Conservation (phyloP, 2,329 filamentous ascomycete species). For the Colletotrichum plurivorum region DNA sequence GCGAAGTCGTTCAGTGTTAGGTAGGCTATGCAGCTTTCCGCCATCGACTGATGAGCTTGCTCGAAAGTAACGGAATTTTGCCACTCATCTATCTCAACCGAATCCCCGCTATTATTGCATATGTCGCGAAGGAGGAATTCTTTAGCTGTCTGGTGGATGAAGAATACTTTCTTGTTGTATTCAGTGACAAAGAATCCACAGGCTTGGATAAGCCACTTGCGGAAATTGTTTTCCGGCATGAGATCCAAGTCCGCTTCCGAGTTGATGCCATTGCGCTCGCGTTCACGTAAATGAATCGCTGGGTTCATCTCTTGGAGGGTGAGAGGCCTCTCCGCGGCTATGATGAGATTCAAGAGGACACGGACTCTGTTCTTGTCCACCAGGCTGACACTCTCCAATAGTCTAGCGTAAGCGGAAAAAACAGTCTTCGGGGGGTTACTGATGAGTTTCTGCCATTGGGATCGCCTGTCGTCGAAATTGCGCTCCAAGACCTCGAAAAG, state of each 20-base stretch:
- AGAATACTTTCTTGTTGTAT: background rate
- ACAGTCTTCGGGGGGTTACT: background rate
- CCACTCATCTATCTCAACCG: background rate
- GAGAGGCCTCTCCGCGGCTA: background rate
- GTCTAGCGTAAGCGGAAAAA: background rate
- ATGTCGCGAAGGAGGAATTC: background rate
- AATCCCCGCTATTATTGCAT: background rate
- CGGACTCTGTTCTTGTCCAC: background rate
- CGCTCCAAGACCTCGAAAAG: background rate
- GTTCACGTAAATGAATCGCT: background rate
- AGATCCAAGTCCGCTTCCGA: background rate
- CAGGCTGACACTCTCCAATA: background rate
- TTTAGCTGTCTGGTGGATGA: slow-evolving; percentile 1
- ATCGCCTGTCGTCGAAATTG: background rate
- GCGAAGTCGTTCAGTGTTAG: background rate
- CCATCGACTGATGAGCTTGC: background rate
- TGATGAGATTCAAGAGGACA: background rate
- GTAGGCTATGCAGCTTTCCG: background rate
- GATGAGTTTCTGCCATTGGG: background rate
- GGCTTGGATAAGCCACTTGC: background rate
- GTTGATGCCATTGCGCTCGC: background rate
- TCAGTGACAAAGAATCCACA: background rate
- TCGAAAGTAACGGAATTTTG: background rate
- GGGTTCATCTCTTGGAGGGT: background rate
- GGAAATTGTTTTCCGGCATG: background rate